Base-by-base conservation (phyloP, 2,329 filamentous ascomycete species). In the Fusarium paranaense region DNA sequence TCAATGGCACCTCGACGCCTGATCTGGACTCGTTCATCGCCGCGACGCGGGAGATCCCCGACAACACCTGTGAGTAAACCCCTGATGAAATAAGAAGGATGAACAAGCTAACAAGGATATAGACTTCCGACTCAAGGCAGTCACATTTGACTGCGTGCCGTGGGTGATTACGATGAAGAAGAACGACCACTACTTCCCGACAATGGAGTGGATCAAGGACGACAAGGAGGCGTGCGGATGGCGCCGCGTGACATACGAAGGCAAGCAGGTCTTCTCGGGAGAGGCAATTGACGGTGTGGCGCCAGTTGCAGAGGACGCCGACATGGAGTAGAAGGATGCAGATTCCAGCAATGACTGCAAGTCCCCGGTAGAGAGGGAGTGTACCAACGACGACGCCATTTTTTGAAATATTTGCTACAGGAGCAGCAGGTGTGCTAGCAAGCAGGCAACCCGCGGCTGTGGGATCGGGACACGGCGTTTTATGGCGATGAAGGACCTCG, bases 101-200 rank as follows among this genome's bases (percentile, higher is more conserved):
- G 38, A 30, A 25, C 11, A 11, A 50, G 25, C 79, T 80, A 70
- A 77, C 64, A 27, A 13, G 40, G n/a, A 20, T n/a, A 35, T 66
- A 93, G 91, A 99, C 84, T 99, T 99, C 91, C 92, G 97, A 20
- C 88, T 99, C 62, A 95, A 96, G 82, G 95, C 97, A n/a, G 95
- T 98, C 82, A 98, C 97, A 0, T 99, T 99, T 80, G 97, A 99
- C 82, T 97, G 97, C 79, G 95, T 99, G 11, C 96, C 96, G 5
- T 99, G 97, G 95, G 95, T 99, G n/a, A 94, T 97, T 42, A 99
- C 97, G 10, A 98, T 99, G 94, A 99, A 99, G 91, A 98, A 98
- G 90, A 98, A 98, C 78, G 96, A 99, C 81, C 97, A 99, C 83
- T 99, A 99, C 82, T 93, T 93, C 83, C 91, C 91, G 0, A 93